These are phyloP conservation scores for Metschnikowia orientalis DNA, from an alignment of 805 yeast genomes.

Conservation along the genomic window DNA sequence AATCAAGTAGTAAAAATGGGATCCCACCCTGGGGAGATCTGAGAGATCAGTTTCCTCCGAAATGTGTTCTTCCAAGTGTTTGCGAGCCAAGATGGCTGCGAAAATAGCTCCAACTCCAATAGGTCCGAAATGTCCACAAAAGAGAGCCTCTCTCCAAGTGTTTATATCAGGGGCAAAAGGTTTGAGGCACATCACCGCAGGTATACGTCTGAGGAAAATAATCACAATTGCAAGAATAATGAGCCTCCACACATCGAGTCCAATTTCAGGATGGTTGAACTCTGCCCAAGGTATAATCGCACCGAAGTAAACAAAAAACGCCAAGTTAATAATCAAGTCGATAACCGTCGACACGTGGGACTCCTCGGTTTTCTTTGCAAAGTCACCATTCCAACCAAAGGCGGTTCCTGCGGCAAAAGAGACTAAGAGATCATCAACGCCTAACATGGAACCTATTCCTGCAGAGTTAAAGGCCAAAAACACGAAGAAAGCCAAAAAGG, in stretches of 20 bases:
- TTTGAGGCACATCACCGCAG: constrained; percentile 70
- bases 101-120: constrained; percentile 93
- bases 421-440: constrained; percentile 83
- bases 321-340: constrained; percentile 74
- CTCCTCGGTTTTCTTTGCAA: constrained; percentile 76
- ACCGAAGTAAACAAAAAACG: constrained; percentile 87
- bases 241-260: constrained; percentile 75
- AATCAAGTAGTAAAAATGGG: constrained; percentile 55
- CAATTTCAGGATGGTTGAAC: constrained; percentile 58
- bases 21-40: constrained; percentile 41
- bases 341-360: constrained; percentile 87
- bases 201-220: constrained; percentile 72
- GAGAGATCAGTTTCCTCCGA: constrained; percentile 55
- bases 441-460: constrained; percentile 83
- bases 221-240: constrained; percentile 70
- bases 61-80: constrained; percentile 54
- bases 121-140: constrained; percentile 95
- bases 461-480: constrained; percentile 81
- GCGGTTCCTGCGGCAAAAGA: constrained; percentile 93
- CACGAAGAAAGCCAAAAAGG: constrained; percentile 79
- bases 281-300: constrained; percentile 86
- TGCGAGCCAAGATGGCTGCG: constrained; percentile 75
- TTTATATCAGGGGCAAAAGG: constrained; percentile 83
- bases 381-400: constrained; percentile 92
- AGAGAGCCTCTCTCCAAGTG: constrained; percentile 89